These are phyloP conservation scores for Monosporozyma servazzii DNA, from an alignment of 805 yeast species.

Conservation along the genomic window DNA sequence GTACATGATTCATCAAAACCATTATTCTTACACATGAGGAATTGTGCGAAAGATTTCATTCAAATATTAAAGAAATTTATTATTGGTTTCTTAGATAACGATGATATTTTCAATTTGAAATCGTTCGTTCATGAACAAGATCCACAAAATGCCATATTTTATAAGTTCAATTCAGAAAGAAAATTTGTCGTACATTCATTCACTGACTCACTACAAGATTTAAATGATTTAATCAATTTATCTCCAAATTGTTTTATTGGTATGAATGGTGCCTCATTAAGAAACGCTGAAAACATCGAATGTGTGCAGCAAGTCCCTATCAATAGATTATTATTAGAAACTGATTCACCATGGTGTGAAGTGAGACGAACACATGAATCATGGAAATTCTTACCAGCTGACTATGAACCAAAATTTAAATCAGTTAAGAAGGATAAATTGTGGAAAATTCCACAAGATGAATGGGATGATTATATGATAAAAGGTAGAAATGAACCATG, in stretches of 20 bases:
- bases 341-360: conserved; percentile 99
- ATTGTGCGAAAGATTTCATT: conserved; percentile 72
- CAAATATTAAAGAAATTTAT: conserved; percentile 54
- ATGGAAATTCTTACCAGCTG: conserved; percentile 40
- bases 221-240: conserved; percentile 43
- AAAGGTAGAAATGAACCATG: conserved; percentile 93
- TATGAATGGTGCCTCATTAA: conserved; percentile 87
- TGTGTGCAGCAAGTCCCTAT: conserved; percentile 64
- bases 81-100: conserved; percentile 30
- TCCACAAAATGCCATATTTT: conserved; percentile 9
- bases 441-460: conserved; percentile 17
- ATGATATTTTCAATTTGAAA: conserved; percentile 16
- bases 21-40: conserved; percentile 82
- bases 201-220: conserved; percentile 69
- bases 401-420: conserved; percentile 24
- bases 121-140: conserved; percentile 4
- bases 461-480: conserved; percentile 38
- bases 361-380: conserved; percentile 76
- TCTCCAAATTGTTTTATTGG: conserved; percentile 46
- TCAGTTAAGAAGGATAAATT: conserved; percentile 30
- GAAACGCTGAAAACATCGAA: conserved; percentile 60
- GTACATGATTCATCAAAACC: conserved; percentile 51
- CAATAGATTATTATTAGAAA: conserved; percentile 68
- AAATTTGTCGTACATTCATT: conserved; percentile 92
- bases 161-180: conserved; percentile 30